A percentile compares a stretch with the other conserved stretches of the same genome.
phyloP scores from a whole-genome alignment of 208 protist genomes.

The Trypanosoma theileri region DNA sequence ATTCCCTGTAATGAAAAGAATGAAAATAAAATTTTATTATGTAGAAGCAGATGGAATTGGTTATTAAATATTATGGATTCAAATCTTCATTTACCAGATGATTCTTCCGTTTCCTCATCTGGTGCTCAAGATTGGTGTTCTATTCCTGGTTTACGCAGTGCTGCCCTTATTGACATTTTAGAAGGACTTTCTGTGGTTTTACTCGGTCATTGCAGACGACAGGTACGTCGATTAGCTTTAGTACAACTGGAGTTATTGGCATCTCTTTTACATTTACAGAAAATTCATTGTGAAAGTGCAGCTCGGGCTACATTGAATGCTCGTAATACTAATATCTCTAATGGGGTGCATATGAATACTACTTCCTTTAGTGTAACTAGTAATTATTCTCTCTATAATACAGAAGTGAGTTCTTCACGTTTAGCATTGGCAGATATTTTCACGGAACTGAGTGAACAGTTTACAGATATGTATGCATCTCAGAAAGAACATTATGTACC shows the following conservation, averaged over 20 bases:
- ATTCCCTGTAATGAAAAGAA: not conserved
- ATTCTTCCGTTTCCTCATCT: not conserved
- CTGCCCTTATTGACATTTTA: conserved; percentile 20
- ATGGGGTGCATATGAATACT: not conserved
- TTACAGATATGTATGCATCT: conserved; percentile 24
- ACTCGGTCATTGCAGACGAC: conserved; percentile 13
- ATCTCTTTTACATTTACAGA: conserved; percentile 17
- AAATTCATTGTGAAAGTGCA: conserved; percentile 6
- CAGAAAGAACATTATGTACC: conserved; percentile 22
- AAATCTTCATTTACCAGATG: not conserved
- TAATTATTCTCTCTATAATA: not conserved
- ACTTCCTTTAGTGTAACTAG: not conserved
- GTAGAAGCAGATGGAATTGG: conserved; percentile 18
- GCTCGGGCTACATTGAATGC: not conserved
- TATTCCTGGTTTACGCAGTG: not conserved
- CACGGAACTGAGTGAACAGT: conserved; percentile 20
- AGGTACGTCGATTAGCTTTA: conserved; percentile 17
- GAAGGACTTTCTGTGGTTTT: conserved; percentile 24
- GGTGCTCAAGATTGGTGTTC: conserved; percentile 16
- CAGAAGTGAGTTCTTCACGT: not conserved
- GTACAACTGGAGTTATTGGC: conserved; percentile 20
- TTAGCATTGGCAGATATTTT: conserved; percentile 19
- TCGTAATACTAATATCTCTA: not conserved
- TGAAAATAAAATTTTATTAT: not conserved
- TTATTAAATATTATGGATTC: conserved; percentile 21